Base-by-base conservation (phyloP, 257 asterid genomes). In the Vinca minor region DNA sequence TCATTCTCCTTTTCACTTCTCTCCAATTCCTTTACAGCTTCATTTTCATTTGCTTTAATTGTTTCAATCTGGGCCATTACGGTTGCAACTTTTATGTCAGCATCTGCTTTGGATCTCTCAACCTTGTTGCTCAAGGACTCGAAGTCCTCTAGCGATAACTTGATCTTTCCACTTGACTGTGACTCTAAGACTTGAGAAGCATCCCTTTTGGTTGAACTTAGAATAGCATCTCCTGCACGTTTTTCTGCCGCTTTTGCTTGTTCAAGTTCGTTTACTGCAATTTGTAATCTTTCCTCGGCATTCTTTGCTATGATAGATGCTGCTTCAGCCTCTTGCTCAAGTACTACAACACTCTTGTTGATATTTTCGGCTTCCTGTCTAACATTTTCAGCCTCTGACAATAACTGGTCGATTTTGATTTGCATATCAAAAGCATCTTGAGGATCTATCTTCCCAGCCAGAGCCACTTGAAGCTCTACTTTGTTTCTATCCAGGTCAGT, bases 191-290 rank as follows among this genome's bases (percentile, higher is more conserved):
- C 64, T 11, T 69, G 73, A 15, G 61, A 74, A 50, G 53, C 35
- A 50, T 72, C 77, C 29, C 59, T 60, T 48, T 26, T 66, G 1
- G 71, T 54, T 48, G 81, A 65, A 60, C 56, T 61, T 26, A 75
- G 77, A 55, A 84, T 76, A 47, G 50, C 70, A 32, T 77, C 89
- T 15, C 70, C 79, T 1, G 89, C 80, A 0, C 69, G 78, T 67
- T 63, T 80, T 76, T 76, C 84, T 32, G 85, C 88, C 21, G 71
- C 84, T 62, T 77, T 82, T 8, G 86, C 90, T 65, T 69, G 78
- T 70, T 78, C 85, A 0, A 77, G 82, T 62, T 87, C 95, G 50
- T 64, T 67, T 12, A 75, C 26, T 12, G 79, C 83, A 36, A 67
- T 45, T 68, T 71, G 69, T 68, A 90, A 82, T 71, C 69, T 82